phyloP scores from a whole-genome alignment of 2,329 filamentous ascomycete species.

The Drechmeria coniospora region DNA sequence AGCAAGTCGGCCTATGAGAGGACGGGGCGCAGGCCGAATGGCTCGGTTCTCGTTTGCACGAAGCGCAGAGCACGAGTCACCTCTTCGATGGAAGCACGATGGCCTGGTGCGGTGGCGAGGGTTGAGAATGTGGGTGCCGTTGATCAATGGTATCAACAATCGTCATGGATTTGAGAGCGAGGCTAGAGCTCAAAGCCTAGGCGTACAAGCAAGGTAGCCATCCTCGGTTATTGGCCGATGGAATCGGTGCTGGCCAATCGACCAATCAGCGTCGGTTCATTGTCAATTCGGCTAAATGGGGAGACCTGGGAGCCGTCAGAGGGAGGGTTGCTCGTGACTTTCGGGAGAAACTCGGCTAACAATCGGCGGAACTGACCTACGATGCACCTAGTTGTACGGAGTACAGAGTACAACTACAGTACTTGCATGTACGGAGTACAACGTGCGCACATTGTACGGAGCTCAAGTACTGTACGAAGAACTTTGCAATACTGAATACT shows the following conservation, averaged over 20 bases:
- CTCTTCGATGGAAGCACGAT: background rate
- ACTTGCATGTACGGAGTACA: too few species aligned
- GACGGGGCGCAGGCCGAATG: too few species aligned
- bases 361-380: too few species aligned
- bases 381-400: too few species aligned
- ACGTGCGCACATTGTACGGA: too few species aligned
- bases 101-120: slow-evolving; percentile 1
- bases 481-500: too few species aligned
- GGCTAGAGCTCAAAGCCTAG: background rate
- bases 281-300: slow-evolving; percentile 16
- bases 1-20: too few species aligned
- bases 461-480: too few species aligned
- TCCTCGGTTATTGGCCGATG: slow-evolving; percentile 7
- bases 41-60: too few species aligned
- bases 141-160: too few species aligned
- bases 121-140: slow-evolving; percentile 1
- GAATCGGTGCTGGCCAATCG: slow-evolving; percentile 2
- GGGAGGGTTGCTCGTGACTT: slow-evolving; percentile 2
- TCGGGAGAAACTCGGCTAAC: slow-evolving; percentile 2
- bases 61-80: too few species aligned
- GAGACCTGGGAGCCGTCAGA: slow-evolving; percentile 14
- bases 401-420: too few species aligned
- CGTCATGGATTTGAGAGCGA: slow-evolving; percentile 3
- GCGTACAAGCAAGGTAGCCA: slow-evolving; percentile 1
- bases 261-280: slow-evolving; percentile 9